phyloP scores from a whole-genome alignment of 225 moss, liverwort and hornwort genomes.

The Asterella californica region DNA sequence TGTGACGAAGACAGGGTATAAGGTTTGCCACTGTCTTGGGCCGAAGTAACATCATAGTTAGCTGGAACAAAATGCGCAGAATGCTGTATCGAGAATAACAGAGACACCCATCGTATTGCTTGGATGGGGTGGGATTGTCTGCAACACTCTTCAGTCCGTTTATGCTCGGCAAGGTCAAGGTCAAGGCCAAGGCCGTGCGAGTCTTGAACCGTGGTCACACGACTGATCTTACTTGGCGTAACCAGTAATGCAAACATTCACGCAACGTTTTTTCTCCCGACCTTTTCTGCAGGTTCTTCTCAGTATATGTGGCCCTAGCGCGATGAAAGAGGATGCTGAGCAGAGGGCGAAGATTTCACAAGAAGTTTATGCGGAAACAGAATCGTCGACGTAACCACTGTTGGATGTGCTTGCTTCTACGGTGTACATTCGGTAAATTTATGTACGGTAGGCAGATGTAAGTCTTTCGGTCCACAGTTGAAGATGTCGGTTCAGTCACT shows the following conservation, averaged over 20 bases:
- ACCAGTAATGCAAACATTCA: too few relatives aligned
- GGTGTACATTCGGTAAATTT: background rate
- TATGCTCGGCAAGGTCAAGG: background rate
- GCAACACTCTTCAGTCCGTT: background rate
- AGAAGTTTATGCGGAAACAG: constrained; percentile 6
- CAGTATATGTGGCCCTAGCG: constrained; percentile 70
- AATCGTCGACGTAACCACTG: constrained; percentile 6
- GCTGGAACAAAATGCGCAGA: background rate
- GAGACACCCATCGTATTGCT: too few relatives aligned
- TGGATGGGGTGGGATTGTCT: too few relatives aligned
- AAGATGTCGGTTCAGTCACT: background rate
- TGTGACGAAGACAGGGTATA: too few relatives aligned
- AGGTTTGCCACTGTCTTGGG: too few relatives aligned
- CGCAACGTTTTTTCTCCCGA: too few relatives aligned
- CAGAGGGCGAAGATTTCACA: constrained; percentile 11
- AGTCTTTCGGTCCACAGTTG: background rate
- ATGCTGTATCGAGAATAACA: too few relatives aligned
- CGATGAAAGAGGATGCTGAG: constrained; percentile 25
- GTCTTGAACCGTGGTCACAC: too few relatives aligned
- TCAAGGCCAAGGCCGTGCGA: too few relatives aligned
- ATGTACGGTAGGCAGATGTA: background rate
- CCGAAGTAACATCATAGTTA: background rate
- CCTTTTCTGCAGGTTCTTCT: constrained; percentile 43
- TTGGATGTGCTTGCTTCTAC: background rate
- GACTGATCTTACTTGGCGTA: too few relatives aligned